Evolutionary conservation across 441 rosid genomes (phyloP), one percentile per base, ranked within the genome.

Genomic region (Erodium chrysanthum): DNA sequence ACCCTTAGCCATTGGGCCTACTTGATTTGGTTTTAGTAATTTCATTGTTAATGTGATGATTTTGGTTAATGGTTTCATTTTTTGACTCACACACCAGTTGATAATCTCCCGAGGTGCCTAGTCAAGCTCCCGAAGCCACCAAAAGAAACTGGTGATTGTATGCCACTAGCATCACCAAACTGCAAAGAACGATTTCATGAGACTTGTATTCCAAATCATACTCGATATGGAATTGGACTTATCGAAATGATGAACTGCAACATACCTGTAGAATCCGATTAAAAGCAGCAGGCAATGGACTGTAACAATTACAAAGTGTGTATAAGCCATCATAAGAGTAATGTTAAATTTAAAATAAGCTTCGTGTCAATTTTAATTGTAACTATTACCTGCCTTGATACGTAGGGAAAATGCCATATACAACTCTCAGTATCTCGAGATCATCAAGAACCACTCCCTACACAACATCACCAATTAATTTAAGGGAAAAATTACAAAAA

Each of bases 91-190:
- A 27, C 80, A 93, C 98, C 98, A 67, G 74, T 80, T 73, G 98
- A 85, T 69, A 93, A 76, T 81, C 98, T 91, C 40, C 84, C 84
- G 21, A 91, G 86, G 72, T 93, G 97, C 82, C 98, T 86, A 10
- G 98, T 89, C 81, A 93, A 84, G 86, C 98, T 93, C 79, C 96
- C 98, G 71, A 93, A 93, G 73, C 98, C 98, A n/a, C 98, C 98
- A 71, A 93, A 93, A 37, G 97, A 93, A 73, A 93, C 98, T 67
- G 98, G 98, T 62, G 98, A 93, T 48, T 93, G 98, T 72, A 93
- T 86, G 67, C 98, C 98, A 27, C 97, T 93, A 67, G 98, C 98
- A 81, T 93, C 98, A 76, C 98, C 98, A 71, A 89, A 89, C 98
- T 93, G 86, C 82, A 79, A 44, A 73, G 48, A 25, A 75, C 33